A percentile compares a stretch with the other conserved stretches of the same genome.
These are phyloP conservation scores for Cystofilobasidium macerans DNA, from an alignment of 768 basidiomycete genomes.

Conservation along the genomic window DNA sequence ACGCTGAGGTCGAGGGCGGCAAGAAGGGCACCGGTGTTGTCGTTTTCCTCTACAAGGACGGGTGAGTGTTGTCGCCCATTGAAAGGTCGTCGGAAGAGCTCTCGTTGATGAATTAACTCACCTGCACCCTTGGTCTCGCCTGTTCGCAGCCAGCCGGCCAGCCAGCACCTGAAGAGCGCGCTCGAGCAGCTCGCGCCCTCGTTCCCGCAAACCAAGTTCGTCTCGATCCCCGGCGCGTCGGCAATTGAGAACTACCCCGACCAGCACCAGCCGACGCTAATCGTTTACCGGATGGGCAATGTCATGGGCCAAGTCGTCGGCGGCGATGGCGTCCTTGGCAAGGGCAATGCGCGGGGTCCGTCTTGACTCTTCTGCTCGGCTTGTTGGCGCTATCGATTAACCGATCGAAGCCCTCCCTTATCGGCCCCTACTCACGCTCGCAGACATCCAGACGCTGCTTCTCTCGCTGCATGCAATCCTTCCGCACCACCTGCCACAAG, in stretches of 20 bases:
- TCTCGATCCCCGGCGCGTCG: constrained; percentile 86
- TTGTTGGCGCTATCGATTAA: too few species aligned
- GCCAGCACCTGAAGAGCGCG: constrained; percentile 62
- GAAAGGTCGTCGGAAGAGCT: too few species aligned
- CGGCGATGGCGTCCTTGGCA: constrained; percentile 44
- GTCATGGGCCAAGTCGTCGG: constrained; percentile 72
- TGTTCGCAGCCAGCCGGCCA: constrained; percentile 45
- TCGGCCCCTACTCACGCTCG: background rate
- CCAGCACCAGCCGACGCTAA: constrained; percentile 74
- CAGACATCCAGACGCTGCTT: constrained; percentile 36
- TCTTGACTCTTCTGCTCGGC: background rate
- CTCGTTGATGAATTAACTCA: background rate
- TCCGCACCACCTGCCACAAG: constrained; percentile 43
- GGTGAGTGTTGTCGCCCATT: constrained; percentile 48
- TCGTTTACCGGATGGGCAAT: constrained; percentile 86
- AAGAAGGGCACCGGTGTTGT: constrained; percentile 72
- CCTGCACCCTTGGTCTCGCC: too few species aligned
- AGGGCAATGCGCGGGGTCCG: constrained; percentile 62
- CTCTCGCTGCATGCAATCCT: constrained; percentile 57
- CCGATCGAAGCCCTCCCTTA: background rate
- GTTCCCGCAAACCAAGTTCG: constrained; percentile 86
- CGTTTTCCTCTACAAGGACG: constrained; percentile 89
- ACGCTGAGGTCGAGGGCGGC: constrained; percentile 29
- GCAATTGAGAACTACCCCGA: constrained; percentile 96
- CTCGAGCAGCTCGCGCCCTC: constrained; percentile 61